Evolutionary conservation across 139 green algal genomes (phyloP).

Genomic region (Deuterostichococcus epilithicus): DNA sequence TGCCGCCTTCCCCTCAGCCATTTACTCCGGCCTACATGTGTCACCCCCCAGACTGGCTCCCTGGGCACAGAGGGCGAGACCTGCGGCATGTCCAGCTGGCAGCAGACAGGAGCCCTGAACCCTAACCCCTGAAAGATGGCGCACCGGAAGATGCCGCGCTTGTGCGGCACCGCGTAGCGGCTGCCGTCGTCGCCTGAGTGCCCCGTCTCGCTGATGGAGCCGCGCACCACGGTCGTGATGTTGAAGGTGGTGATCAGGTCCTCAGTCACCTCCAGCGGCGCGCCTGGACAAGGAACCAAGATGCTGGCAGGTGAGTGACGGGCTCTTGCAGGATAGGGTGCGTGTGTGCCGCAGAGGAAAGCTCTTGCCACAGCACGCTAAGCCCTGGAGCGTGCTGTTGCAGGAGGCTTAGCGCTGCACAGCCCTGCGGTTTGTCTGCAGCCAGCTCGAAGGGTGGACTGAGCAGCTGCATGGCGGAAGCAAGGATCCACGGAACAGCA

Average conservation of each 20-base stretch:
- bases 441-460: no score
- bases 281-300: conserved; percentile 41
- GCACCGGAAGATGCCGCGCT: conserved; percentile 42
- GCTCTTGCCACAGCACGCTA: no score
- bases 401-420: no score
- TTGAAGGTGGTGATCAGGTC: conserved; percentile 96
- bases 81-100: background rate
- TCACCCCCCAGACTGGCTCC: no score
- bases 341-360: no score
- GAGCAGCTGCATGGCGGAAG: no score
- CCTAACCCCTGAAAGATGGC: background rate
- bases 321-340: background rate
- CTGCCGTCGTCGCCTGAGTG: conserved; percentile 1
- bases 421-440: no score
- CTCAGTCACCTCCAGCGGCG: conserved; percentile 61
- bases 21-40: no score
- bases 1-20: no score
- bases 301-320: background rate
- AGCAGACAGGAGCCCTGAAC: background rate
- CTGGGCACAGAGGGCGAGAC: background rate
- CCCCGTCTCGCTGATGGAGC: conserved; percentile 67
- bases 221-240: conserved; percentile 87
- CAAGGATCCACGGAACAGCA: no score
- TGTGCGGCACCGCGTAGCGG: conserved; percentile 37
- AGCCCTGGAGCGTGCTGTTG: no score